Evolutionary conservation across 495 filamentous ascomycete species (phyloP), one percentile per base, ranked within the genome.

Genomic region (Neurospora tetraspora): DNA sequence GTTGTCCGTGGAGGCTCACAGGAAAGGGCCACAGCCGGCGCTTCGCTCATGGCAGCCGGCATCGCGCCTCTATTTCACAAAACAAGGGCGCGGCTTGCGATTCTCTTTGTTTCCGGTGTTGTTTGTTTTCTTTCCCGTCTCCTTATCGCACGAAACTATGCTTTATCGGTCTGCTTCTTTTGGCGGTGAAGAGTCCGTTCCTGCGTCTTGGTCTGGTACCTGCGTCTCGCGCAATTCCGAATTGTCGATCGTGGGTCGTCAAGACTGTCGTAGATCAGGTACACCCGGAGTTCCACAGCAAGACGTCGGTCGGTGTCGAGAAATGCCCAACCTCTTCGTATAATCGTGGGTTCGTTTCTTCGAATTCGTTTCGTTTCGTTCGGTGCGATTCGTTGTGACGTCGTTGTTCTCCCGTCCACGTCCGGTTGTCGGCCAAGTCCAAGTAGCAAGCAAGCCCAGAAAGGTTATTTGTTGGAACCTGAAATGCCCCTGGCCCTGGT

Each of bases 21-120:
- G 73, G 85, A 87, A 71, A 87, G 79, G 71, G 83, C 77, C 23
- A 85, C 83, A 69, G 84, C 80, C 72, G 85, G 84, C 69, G 75
- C 80, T 23, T 84, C 83, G 59, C 72, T 74, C 37, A 68, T 74
- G 71, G 79, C 74, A 73, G 75, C 74, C 69, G 79, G 77, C 80
- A 82, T 82, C 73, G 71, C 74, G 74, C 75, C 74, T 76, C 53
- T 69, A 69, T 34, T 14, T 65, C 18, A 39, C n/a, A 47, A 38
- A 71, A 47, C 8, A 69, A 70, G 70, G 53, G 70, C 23, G 70
- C 43, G 27, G 27, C 53, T 65, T 37, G 70, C 70, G 31, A 61
- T 8, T 71, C 31, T 68, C n/a, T 23, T 11, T n/a, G 11, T 71
- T 68, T 27, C 2, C 14, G 14, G 27, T 36, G 43, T 36, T 34